A percentile compares a stretch with the other conserved stretches of the same genome.
These are phyloP conservation scores for Pythium plurisporium DNA, from an alignment of 352 stramenopile genomes.

Conservation along the genomic window DNA sequence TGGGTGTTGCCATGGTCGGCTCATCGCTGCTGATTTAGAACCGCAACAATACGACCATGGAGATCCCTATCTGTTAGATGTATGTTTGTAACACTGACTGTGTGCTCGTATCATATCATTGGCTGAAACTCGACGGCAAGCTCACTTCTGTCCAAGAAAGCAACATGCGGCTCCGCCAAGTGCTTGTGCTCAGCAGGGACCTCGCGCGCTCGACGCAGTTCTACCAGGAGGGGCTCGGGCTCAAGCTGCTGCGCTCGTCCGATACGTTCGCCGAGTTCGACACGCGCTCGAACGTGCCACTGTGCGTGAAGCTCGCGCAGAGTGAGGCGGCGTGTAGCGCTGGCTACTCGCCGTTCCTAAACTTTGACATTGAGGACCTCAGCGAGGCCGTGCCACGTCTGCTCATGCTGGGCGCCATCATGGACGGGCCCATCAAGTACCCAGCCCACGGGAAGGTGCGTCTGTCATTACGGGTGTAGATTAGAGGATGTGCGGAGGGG, in stretches of 20 bases:
- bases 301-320: conserved; percentile 81
- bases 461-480: not conserved
- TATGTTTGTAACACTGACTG: too few relatives aligned
- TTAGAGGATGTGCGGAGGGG: not conserved
- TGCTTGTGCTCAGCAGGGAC: conserved; percentile 84
- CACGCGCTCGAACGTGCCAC: conserved; percentile 46
- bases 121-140: conserved; percentile 2
- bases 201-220: conserved; percentile 75
- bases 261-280: conserved; percentile 84
- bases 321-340: conserved; percentile 80
- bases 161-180: conserved; percentile 62
- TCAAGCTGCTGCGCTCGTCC: conserved; percentile 68
- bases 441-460: conserved; percentile 82
- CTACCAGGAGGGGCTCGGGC: conserved; percentile 77
- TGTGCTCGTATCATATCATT: not conserved
- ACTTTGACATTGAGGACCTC: conserved; percentile 88
- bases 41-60: not conserved
- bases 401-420: conserved; percentile 83
- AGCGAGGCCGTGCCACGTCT: conserved; percentile 82
- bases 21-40: conserved; percentile 7
- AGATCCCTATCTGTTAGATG: conserved; percentile 9
- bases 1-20: not conserved
- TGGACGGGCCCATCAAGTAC: conserved; percentile 93
- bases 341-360: conserved; percentile 89
- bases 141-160: not conserved